A percentile compares a stretch with the other conserved stretches of the same genome.
These are phyloP conservation scores for Goffeauzyma gilvescens DNA, from an alignment of 768 basidiomycete genomes.

Conservation along the genomic window DNA sequence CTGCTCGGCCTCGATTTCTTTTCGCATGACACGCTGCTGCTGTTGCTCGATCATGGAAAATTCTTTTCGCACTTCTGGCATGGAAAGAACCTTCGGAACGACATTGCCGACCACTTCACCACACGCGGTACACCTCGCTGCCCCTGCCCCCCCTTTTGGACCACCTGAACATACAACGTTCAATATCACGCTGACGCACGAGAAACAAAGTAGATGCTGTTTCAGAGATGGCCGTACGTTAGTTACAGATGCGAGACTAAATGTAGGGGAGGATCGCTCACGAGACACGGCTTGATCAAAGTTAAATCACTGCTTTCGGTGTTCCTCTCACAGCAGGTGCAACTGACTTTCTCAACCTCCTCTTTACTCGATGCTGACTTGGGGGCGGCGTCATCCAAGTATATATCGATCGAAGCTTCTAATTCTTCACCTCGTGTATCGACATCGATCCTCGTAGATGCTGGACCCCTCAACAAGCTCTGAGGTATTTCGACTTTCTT, in stretches of 20 bases:
- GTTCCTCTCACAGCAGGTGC: background rate
- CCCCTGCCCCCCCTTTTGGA: background rate
- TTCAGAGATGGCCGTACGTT: background rate
- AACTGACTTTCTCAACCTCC: too few species aligned
- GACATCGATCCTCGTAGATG: background rate
- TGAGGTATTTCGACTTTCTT: too few species aligned
- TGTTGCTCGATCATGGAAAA: background rate
- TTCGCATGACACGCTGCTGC: background rate
- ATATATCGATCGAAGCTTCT: background rate
- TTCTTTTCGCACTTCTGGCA: background rate
- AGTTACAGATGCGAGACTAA: background rate
- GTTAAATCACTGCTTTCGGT: background rate
- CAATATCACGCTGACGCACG: background rate
- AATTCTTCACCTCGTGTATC: background rate
- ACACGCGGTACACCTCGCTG: background rate
- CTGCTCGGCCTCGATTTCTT: background rate
- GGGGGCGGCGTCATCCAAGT: too few species aligned
- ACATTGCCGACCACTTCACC: background rate
- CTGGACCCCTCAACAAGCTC: too few species aligned
- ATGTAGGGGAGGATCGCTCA: background rate
- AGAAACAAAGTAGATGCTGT: background rate
- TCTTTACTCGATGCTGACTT: too few species aligned
- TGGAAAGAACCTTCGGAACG: background rate
- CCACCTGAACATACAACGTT: background rate
- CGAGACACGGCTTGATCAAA: background rate